Percentiles rank a stretch among this genome's conserved stretches.
These are phyloP conservation scores for Limnomonas spitsbergensis DNA, from an alignment of 139 green algal genomes.

Conservation along the genomic window DNA sequence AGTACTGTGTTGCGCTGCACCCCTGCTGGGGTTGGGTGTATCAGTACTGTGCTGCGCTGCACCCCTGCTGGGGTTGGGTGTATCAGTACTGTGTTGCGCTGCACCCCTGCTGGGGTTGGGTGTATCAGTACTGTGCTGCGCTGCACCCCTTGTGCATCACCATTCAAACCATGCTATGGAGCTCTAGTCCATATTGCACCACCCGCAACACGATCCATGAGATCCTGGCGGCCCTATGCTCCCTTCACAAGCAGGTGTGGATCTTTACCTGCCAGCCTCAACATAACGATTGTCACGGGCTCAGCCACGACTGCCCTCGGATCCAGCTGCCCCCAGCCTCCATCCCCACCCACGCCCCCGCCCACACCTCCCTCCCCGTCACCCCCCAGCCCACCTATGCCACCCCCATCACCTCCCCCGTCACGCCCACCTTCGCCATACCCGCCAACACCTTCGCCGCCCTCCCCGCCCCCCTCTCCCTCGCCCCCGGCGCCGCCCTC, in stretches of 20 bases:
- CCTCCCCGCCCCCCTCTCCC: background rate
- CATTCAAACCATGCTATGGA: no score
- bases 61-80: no score
- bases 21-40: no score
- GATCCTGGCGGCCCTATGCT: no score
- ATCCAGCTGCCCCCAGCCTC: background rate
- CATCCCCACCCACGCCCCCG: background rate
- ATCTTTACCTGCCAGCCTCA: background rate
- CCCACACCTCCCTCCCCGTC: background rate
- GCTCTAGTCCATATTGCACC: no score
- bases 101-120: no score
- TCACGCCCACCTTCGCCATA: background rate
- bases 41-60: no score
- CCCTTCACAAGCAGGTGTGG: slow-evolving; percentile 17
- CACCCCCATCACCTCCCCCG: background rate
- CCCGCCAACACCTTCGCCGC: background rate
- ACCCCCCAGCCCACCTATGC: slow-evolving; percentile 2
- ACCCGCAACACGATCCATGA: no score
- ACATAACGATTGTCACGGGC: background rate
- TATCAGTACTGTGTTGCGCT: no score
- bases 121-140: no score
- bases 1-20: no score
- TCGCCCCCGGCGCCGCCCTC: background rate
- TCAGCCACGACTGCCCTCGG: background rate
- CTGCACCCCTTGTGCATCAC: no score